phyloP scores from a whole-genome alignment of 805 yeast genomes.

The Monosporozyma siamensis region DNA sequence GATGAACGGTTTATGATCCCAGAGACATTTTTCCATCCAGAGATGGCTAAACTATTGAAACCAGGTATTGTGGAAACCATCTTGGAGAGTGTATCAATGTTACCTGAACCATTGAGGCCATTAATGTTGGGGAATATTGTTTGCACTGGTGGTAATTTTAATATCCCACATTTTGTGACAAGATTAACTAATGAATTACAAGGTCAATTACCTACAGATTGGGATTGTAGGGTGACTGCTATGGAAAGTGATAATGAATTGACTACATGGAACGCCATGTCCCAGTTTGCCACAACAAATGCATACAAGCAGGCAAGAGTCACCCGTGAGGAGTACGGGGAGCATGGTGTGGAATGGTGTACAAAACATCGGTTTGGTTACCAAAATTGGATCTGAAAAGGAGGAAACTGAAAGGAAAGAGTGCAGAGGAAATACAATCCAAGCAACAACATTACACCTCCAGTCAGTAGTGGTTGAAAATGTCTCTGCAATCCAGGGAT shows the following conservation, averaged over 20 bases:
- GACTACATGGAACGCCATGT: constrained; percentile 53
- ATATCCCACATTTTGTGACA: constrained; percentile 54
- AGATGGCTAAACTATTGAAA: constrained; percentile 63
- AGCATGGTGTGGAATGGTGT: constrained; percentile 59
- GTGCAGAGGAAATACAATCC: not conserved
- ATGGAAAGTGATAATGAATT: constrained; percentile 32
- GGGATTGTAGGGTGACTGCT: constrained; percentile 44
- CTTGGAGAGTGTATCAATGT: constrained; percentile 53
- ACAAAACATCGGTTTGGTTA: constrained; percentile 35
- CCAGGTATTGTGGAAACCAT: constrained; percentile 70
- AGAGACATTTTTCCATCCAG: constrained; percentile 81
- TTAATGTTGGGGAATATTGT: constrained; percentile 70
- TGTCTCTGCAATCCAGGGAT: not conserved
- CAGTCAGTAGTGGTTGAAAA: no score
- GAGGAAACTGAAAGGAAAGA: constrained; percentile 1
- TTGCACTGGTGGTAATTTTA: constrained; percentile 74
- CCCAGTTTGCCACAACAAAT: constrained; percentile 33
- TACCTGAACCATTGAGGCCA: constrained; percentile 70
- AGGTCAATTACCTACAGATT: constrained; percentile 60
- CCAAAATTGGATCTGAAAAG: constrained; percentile 26
- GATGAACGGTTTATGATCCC: constrained; percentile 89
- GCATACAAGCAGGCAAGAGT: constrained; percentile 45
- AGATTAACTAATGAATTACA: constrained; percentile 55
- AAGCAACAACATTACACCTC: no score
- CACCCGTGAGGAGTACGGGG: constrained; percentile 72